Percentiles rank a stretch among this genome's conserved stretches.
These are phyloP conservation scores for Allomyces javanicus DNA, from an alignment of 192 early-diverging fungal species.

Conservation along the genomic window DNA sequence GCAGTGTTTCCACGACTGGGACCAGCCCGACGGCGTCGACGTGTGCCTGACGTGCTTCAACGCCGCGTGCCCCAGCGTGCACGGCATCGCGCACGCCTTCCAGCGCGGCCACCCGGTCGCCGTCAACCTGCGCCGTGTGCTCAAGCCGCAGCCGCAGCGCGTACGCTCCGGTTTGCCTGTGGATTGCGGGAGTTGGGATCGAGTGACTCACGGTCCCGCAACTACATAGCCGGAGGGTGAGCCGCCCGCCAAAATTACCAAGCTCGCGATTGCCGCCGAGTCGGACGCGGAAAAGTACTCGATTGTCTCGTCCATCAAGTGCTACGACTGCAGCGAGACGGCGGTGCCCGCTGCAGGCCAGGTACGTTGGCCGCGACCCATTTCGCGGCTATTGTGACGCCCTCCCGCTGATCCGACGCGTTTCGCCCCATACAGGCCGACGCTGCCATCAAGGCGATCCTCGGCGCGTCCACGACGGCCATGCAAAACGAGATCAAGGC, in stretches of 20 bases:
- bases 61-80: constrained; percentile 55
- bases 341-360: no score
- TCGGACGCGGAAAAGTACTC: constrained; percentile 53
- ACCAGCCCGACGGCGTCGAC: constrained; percentile 56
- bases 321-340: constrained; percentile 42
- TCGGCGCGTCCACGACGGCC: constrained; percentile 58
- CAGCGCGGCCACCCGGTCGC: constrained; percentile 57
- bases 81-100: constrained; percentile 53
- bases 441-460: constrained; percentile 40
- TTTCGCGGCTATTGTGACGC: no score
- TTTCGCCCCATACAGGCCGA: constrained; percentile 23
- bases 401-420: not conserved
- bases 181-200: no score
- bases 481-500: constrained; percentile 76
- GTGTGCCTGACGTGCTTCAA: constrained; percentile 93
- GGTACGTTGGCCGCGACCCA: no score
- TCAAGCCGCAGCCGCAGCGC: constrained; percentile 9
- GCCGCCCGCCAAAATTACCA: constrained; percentile 79
- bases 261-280: constrained; percentile 70
- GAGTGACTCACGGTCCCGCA: no score
- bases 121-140: constrained; percentile 59
- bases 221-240: constrained; percentile 11
- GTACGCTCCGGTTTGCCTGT: not conserved
- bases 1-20: constrained; percentile 72
- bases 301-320: constrained; percentile 47